A percentile compares a stretch with the other conserved stretches of the same genome.
Conservation (phyloP, 164 flowering plant genomes). For the Magnolia sinica region DNA sequence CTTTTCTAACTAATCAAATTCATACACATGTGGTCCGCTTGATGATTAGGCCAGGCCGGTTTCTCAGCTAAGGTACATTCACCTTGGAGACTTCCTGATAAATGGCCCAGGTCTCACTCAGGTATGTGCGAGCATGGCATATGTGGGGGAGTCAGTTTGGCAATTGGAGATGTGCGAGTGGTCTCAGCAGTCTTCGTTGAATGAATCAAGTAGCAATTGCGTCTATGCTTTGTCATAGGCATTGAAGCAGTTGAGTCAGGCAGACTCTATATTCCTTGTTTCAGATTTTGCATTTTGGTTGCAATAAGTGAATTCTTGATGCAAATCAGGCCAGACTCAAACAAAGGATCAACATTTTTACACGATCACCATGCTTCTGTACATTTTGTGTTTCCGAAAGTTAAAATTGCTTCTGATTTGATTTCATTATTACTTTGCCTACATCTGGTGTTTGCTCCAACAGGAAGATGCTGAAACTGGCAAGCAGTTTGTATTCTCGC, state of each 20-base stretch:
- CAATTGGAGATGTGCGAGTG: neutral
- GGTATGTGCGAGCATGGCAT: neutral
- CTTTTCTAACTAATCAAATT: neutral
- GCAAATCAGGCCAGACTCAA: neutral
- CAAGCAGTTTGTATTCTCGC: constrained; percentile 23
- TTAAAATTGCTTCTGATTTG: neutral
- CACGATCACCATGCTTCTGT: neutral
- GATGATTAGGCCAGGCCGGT: neutral
- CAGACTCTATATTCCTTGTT: neutral
- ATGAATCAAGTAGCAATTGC: neutral
- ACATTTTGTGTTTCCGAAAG: neutral
- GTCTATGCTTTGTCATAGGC: too few relatives aligned
- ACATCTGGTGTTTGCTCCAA: neutral
- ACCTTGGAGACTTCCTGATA: neutral
- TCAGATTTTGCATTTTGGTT: neutral
- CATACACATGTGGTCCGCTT: neutral
- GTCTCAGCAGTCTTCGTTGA: neutral
- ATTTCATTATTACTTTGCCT: too few relatives aligned
- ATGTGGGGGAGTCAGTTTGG: neutral
- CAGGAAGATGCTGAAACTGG: constrained; percentile 32
- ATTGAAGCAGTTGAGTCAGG: neutral
- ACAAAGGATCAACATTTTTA: too few relatives aligned
- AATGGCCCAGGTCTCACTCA: neutral
- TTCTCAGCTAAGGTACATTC: neutral
- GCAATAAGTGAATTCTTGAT: neutral